Evolutionary conservation across 768 basidiomycete genomes (phyloP).

Genomic region (Hygrophoropsis aurantiaca): DNA sequence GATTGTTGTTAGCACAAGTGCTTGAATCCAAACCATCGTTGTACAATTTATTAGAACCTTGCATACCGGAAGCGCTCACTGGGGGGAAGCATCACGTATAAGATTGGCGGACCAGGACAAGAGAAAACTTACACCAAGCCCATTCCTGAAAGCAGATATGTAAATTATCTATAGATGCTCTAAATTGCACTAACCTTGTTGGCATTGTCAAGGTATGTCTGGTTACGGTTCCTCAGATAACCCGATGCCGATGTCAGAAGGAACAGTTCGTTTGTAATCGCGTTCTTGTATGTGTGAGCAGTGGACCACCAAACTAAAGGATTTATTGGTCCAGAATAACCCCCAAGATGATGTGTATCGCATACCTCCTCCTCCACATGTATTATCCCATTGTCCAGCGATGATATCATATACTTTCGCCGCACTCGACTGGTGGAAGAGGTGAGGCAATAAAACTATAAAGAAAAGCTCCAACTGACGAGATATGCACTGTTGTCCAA

Average conservation of each 20-base stretch:
- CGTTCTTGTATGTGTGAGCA: constrained; percentile 57
- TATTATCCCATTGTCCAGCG: constrained; percentile 48
- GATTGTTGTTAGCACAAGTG: constrained; percentile 29
- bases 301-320: constrained; percentile 55
- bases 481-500: constrained; percentile 18
- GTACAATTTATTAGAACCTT: constrained; percentile 26
- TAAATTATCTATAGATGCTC: constrained; percentile 9
- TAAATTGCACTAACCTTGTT: constrained; percentile 32
- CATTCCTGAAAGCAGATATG: constrained; percentile 19
- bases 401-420: constrained; percentile 51
- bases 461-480: constrained; percentile 12
- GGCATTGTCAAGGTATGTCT: constrained; percentile 48
- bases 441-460: constrained; percentile 20
- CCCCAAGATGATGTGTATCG: neutral
- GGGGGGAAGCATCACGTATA: neutral
- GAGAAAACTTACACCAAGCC: constrained; percentile 25
- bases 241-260: constrained; percentile 49
- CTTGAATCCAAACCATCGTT: constrained; percentile 24
- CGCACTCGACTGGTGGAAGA: constrained; percentile 41
- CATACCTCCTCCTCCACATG: constrained; percentile 52
- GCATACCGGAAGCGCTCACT: constrained; percentile 30
- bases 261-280: constrained; percentile 61
- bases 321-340: neutral
- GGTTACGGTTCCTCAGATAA: constrained; percentile 36
- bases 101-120: neutral